Evolutionary conservation across 768 basidiomycete species (phyloP), one percentile per base, ranked within the genome.

Genomic region (Mycena filopes): DNA sequence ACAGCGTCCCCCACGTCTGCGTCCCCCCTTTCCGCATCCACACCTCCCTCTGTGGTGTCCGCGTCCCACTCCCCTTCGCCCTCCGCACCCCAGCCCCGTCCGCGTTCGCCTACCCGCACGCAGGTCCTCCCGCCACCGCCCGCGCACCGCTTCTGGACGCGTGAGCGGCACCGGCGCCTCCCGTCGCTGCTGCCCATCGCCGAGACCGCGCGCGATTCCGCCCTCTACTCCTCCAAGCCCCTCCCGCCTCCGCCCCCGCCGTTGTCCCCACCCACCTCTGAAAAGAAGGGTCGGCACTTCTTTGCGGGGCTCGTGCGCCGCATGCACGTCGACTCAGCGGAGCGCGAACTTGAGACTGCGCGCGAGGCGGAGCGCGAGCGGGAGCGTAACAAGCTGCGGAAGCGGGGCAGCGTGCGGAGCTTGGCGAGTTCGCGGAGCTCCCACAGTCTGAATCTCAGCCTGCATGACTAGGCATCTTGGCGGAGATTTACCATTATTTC

Each of bases 141-240:
- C 26, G 28, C 53, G 21, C 59, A 62, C 31, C 65, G 46, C 42
- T 66, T 66, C 54, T 66, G 65, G 65, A 21, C 54, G 23, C 65
- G 65, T 21, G 57, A 43, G 42, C 23, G 63, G 31, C 48, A 58
- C 41, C 45, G 33, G 21, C 59, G 47, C 31, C 46, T 36, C 36
- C 51, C 57, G 58, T 42, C 64, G n/a, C 41, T 66, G 65, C 54
- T 40, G 15, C 65, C 65, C 36, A 62, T 66, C 60, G 31, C 33
- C 31, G 65, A 66, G 48, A n/a, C 61, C 20, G 29, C 55, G 20
- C 45, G 47, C 31, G 36, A 48, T 26, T 43, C 55, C 21, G 48
- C 36, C 10, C 23, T 15, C 21, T 63, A 63, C 29, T 42, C 60
- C 18, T 46, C 21, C 10, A 45, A 25, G 43, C 50, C 49, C 20